A percentile compares a stretch with the other conserved stretches of the same genome.
Conservation (phyloP, 768 basidiomycete genomes). For the Trametes cinnabarina region DNA sequence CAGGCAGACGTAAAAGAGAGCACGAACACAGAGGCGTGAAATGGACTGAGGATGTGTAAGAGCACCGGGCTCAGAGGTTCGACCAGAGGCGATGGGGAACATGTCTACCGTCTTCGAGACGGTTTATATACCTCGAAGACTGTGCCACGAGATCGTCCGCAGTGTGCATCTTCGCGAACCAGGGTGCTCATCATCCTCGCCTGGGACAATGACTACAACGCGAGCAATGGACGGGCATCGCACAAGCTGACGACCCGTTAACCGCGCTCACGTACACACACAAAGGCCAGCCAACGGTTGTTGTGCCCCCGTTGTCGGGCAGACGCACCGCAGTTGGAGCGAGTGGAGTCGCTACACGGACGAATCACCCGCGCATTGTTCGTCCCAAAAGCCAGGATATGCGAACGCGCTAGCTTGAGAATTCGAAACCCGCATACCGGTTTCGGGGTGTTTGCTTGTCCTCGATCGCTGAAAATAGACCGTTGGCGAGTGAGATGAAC, state of each 20-base stretch:
- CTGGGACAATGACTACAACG: background rate
- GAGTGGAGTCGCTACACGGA: slow-evolving; percentile 10
- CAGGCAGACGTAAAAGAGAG: slow-evolving; percentile 1
- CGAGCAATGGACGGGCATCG: background rate
- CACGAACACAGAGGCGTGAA: slow-evolving; percentile 1
- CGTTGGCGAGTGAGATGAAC: background rate
- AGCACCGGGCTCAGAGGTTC: slow-evolving; percentile 20
- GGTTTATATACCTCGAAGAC: slow-evolving; percentile 5
- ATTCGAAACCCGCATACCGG: no score
- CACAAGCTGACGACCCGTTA: no score
- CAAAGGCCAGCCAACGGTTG: background rate
- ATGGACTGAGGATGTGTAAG: background rate
- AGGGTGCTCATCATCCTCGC: background rate
- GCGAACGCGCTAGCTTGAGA: background rate
- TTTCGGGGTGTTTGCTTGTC: no score
- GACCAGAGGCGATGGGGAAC: slow-evolving; percentile 14
- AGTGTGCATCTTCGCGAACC: background rate
- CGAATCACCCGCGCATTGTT: slow-evolving; percentile 10
- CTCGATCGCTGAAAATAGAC: background rate
- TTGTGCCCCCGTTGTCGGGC: slow-evolving; percentile 16
- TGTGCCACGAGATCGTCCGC: background rate
- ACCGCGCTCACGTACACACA: background rate
- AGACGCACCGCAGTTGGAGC: slow-evolving; percentile 17
- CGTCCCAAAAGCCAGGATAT: background rate
- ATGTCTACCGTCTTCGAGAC: background rate